Evolutionary conservation across 2,329 filamentous ascomycete genomes (phyloP).

Genomic region (Penicillium palitans): DNA sequence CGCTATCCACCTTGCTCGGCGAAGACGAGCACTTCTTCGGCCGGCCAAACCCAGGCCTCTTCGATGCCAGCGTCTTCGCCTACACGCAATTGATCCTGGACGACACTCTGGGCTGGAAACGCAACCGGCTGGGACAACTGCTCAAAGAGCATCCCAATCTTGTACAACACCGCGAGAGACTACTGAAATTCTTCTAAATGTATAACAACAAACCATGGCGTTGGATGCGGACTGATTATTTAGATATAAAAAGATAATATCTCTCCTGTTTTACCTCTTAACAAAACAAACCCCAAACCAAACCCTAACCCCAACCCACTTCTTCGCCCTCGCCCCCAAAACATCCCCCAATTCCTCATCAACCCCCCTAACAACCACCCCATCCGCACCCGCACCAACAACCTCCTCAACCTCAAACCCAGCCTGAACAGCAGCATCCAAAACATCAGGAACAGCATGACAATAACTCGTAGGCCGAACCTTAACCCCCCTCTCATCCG

Average conservation of each 20-base stretch:
- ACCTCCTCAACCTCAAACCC: conserved; percentile 49
- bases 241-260: conserved; percentile 4
- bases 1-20: conserved; percentile 61
- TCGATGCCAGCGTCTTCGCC: conserved; percentile 87
- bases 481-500: conserved; percentile 57
- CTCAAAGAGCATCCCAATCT: conserved; percentile 62
- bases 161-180: conserved; percentile 62
- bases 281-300: conserved; percentile 56
- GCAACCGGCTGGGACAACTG: conserved; percentile 59
- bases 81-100: conserved; percentile 82
- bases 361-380: conserved; percentile 48
- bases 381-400: conserved; percentile 13
- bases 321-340: conserved; percentile 61
- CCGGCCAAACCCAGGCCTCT: conserved; percentile 61
- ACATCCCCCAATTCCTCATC: conserved; percentile 57
- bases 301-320: conserved; percentile 61
- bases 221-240: conserved; percentile 5
- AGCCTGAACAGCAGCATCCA: conserved; percentile 49
- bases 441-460: conserved; percentile 54
- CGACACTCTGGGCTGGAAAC: conserved; percentile 62
- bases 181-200: conserved; percentile 55
- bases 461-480: conserved; percentile 61
- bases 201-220: conserved; percentile 7
- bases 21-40: conserved; percentile 63
- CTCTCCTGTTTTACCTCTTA: conserved; percentile 7